Evolutionary conservation across 1,284 basidiomycete genomes (phyloP).

Genomic region (Lentinula novae-zelandiae): DNA sequence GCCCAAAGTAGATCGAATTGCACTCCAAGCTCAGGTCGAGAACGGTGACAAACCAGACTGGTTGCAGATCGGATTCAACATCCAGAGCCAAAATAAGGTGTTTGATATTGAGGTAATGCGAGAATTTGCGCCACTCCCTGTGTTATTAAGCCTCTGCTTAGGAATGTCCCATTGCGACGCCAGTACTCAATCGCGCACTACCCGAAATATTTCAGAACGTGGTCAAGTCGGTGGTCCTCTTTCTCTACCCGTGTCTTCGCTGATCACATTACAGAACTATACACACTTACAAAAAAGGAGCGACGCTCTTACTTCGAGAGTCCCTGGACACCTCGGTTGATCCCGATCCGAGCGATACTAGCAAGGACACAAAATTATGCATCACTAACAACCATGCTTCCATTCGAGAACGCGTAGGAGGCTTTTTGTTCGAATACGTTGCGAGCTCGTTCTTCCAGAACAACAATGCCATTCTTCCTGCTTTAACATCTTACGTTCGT

Average conservation of each 20-base stretch:
- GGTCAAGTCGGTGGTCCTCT: slow-evolving; percentile 44
- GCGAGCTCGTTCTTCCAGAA: slow-evolving; percentile 97
- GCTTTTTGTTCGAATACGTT: slow-evolving; percentile 82
- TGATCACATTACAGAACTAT: slow-evolving; percentile 58
- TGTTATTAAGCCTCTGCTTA: slow-evolving; percentile 23
- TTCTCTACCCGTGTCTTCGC: slow-evolving; percentile 21
- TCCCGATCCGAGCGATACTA: slow-evolving; percentile 1
- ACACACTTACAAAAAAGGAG: slow-evolving; percentile 81
- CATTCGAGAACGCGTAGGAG: slow-evolving; percentile 84
- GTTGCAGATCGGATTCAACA: slow-evolving; percentile 89
- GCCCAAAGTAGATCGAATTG: slow-evolving; percentile 47
- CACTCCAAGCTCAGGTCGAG: slow-evolving; percentile 24
- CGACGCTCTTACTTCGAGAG: slow-evolving; percentile 89
- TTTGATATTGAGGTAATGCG: slow-evolving; percentile 91
- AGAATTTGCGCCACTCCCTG: background rate
- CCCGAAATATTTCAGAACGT: slow-evolving; percentile 63
- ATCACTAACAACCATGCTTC: slow-evolving; percentile 80
- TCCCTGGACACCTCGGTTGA: slow-evolving; percentile 48
- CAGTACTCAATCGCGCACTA: slow-evolving; percentile 74
- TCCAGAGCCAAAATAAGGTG: slow-evolving; percentile 71
- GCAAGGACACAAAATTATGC: slow-evolving; percentile 61
- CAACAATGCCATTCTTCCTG: slow-evolving; percentile 89
- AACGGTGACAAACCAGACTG: slow-evolving; percentile 45
- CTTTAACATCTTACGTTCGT: slow-evolving; percentile 80
- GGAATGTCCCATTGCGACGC: slow-evolving; percentile 93